phyloP scores from a whole-genome alignment of 2,329 filamentous ascomycete species.

The Pseudogymnoascus sp. region DNA sequence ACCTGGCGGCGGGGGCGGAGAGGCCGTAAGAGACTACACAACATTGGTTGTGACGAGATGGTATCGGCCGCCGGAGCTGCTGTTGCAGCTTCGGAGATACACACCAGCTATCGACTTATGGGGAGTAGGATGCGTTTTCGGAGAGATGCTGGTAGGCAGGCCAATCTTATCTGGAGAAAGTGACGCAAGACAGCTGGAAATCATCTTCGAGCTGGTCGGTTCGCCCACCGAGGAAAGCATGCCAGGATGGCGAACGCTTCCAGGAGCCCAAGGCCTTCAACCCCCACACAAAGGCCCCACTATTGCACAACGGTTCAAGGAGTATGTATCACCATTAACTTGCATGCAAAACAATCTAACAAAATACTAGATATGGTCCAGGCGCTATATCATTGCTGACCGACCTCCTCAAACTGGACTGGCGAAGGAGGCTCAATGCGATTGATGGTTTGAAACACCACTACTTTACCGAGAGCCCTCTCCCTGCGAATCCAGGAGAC shows the following conservation, averaged over 20 bases:
- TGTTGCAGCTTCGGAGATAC: constrained; percentile 81
- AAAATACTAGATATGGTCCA: constrained; percentile 47
- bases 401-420: constrained; percentile 81
- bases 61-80: constrained; percentile 90
- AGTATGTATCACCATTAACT: neutral
- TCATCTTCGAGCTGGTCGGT: constrained; percentile 90
- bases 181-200: constrained; percentile 79
- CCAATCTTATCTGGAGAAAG: constrained; percentile 87
- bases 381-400: constrained; percentile 70
- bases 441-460: constrained; percentile 87
- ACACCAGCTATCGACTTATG: constrained; percentile 98
- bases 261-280: constrained; percentile 68
- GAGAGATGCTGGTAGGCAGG: constrained; percentile 91
- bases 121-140: constrained; percentile 98
- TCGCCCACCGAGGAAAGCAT: constrained; percentile 84
- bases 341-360: constrained; percentile 43
- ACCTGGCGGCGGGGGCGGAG: constrained; percentile 70
- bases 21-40: constrained; percentile 84
- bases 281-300: constrained; percentile 55
- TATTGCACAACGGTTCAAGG: constrained; percentile 62
- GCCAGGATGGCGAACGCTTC: constrained; percentile 80
- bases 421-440: constrained; percentile 81
- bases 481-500: constrained; percentile 74
- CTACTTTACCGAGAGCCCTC: constrained; percentile 75
- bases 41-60: constrained; percentile 94